A percentile compares a stretch with the other conserved stretches of the same genome.
These are phyloP conservation scores for Leptographium radiaticola DNA, from an alignment of 2,329 filamentous ascomycete genomes.

Conservation along the genomic window DNA sequence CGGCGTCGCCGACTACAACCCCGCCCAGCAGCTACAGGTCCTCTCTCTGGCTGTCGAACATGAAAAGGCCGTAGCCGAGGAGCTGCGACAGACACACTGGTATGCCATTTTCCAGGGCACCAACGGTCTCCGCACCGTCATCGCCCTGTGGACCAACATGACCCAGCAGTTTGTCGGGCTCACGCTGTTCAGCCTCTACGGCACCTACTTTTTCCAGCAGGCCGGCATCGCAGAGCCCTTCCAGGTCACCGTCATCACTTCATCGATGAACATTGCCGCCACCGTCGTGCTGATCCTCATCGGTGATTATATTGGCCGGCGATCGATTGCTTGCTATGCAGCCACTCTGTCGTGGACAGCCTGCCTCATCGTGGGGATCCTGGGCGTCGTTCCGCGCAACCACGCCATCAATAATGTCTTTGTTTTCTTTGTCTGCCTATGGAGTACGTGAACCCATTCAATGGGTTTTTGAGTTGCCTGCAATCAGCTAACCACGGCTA, in stretches of 20 bases:
- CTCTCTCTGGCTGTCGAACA: constrained; percentile 13
- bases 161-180: constrained; percentile 14
- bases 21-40: constrained; percentile 17
- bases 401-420: constrained; percentile 10
- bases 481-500: not conserved
- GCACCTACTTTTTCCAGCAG: constrained; percentile 21
- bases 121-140: constrained; percentile 18
- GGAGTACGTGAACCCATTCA: constrained; percentile 10
- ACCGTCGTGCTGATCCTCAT: constrained; percentile 7
- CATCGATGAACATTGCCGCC: constrained; percentile 10
- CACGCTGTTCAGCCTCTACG: constrained; percentile 12
- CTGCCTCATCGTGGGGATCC: constrained; percentile 11
- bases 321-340: constrained; percentile 8
- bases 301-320: constrained; percentile 11
- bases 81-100: constrained; percentile 15
- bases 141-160: constrained; percentile 16
- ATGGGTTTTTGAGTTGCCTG: not conserved
- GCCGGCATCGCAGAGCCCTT: constrained; percentile 16
- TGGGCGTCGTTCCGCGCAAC: constrained; percentile 9
- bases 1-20: constrained; percentile 16
- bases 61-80: constrained; percentile 13
- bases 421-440: constrained; percentile 14
- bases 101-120: constrained; percentile 19
- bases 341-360: constrained; percentile 8
- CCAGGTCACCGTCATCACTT: constrained; percentile 6